Conservation (phyloP, 805 yeast genomes). For the Candida quercuum region DNA sequence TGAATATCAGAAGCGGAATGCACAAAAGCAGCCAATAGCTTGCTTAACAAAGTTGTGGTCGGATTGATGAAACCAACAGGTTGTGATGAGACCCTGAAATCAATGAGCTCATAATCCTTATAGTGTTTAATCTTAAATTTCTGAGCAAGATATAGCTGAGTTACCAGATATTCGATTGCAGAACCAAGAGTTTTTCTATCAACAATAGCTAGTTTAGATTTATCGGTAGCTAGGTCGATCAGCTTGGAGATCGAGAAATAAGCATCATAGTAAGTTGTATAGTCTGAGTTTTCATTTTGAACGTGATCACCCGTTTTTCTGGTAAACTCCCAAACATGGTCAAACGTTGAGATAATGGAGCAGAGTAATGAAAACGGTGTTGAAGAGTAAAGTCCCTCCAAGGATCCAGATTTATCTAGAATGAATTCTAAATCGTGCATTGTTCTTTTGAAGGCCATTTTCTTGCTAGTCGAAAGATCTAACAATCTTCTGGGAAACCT, state of each 20-base stretch:
- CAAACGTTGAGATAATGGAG: conserved; percentile 47
- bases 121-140: conserved; percentile 14
- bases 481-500: conserved; percentile 2
- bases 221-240: conserved; percentile 29
- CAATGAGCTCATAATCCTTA: conserved; percentile 25
- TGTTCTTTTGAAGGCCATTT: conserved; percentile 9
- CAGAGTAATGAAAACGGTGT: conserved; percentile 37
- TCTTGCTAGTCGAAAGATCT: conserved; percentile 11
- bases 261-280: conserved; percentile 43
- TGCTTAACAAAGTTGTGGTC: conserved; percentile 48
- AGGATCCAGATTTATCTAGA: conserved; percentile 25
- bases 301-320: conserved; percentile 70
- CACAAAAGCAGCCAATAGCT: conserved; percentile 2
- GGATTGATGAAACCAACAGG: conserved; percentile 57
- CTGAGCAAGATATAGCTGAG: conserved; percentile 15
- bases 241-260: conserved; percentile 40
- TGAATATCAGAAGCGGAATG: background rate
- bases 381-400: conserved; percentile 28
- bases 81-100: conserved; percentile 41
- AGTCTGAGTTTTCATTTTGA: conserved; percentile 47
- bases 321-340: conserved; percentile 49
- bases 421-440: conserved; percentile 14
- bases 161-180: background rate
- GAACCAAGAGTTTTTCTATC: background rate
- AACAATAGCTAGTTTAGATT: conserved; percentile 2